Evolutionary conservation across 2,329 filamentous ascomycete genomes (phyloP), one percentile per base, ranked within the genome.

Genomic region (Hypomyces rosellus): DNA sequence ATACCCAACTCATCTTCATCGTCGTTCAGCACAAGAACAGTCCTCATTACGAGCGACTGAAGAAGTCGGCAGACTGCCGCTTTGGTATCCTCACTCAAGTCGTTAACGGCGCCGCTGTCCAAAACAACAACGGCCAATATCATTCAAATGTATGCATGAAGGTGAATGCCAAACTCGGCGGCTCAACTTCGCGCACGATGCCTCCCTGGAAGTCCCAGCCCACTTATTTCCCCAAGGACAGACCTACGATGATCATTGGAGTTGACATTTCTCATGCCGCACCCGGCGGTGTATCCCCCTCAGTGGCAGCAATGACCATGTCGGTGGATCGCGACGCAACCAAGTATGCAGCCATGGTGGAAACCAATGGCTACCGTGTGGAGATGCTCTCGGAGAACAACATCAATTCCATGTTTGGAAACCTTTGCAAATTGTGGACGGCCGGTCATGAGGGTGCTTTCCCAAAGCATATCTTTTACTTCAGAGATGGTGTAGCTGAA

Each of bases 91-190:
- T 89, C 0, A 89, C 89, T 0, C 93, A 97, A 64, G 86, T 91
- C 55, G 64, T 97, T n/a, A 84, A 90, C 57, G 73, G 75, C 2
- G 70, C 71, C 0, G 86, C 95, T 52, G 87, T 92, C 1, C 60
- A 71, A 36, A 86, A 85, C 64, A 81, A 80, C 14, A 81, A 86
- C 18, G 77, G 78, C 0, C 93, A 99, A 61, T 97, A 97, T 68
- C 86, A 88, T 61, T 93, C 88, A 1, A 99, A 99, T 55, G 89
- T 99, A 0, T 80, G 84, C 56, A 93, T 99, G 89, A 99, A 99
- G 73, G 83, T 99, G 57, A 97, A 99, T 60, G 87, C 89, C 3
- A 99, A 99, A 73, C 78, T 99, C 2, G 93, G 93, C 13, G 93
- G 93, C 5, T 78, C 81, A 0, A 96, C 89, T 1, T 84, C 72